Percentiles rank a stretch among this genome's conserved stretches.
Conservation (phyloP, 2,329 filamentous ascomycete species). For the Alternaria conjuncta region DNA sequence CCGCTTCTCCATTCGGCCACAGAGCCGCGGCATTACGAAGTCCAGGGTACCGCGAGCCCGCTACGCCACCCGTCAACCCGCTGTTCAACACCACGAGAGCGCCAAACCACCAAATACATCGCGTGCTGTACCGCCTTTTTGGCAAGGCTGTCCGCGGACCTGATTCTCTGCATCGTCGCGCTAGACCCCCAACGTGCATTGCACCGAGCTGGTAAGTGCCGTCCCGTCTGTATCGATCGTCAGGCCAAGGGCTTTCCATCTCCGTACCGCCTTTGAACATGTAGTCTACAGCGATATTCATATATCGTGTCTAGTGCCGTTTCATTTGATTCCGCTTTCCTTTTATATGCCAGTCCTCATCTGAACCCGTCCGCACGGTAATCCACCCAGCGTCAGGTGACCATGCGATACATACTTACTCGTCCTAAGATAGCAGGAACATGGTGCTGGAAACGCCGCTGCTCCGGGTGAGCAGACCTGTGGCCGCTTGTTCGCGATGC, state of each 20-base stretch:
- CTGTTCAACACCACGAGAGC: slow-evolving; percentile 24
- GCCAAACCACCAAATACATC: slow-evolving; percentile 13
- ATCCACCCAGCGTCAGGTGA: background rate
- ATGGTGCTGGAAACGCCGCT: slow-evolving; percentile 64
- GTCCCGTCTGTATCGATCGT: slow-evolving; percentile 13
- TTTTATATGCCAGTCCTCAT: background rate
- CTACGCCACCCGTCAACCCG: slow-evolving; percentile 10
- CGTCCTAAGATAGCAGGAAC: slow-evolving; percentile 23
- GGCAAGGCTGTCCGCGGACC: slow-evolving; percentile 2
- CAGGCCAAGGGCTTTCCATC: background rate
- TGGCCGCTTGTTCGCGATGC: slow-evolving; percentile 81
- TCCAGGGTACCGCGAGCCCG: background rate
- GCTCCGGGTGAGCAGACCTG: slow-evolving; percentile 76
- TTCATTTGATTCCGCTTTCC: background rate
- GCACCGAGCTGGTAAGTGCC: slow-evolving; percentile 26
- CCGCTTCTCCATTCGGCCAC: background rate
- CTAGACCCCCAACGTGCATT: slow-evolving; percentile 22
- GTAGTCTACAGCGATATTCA: background rate
- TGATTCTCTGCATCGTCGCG: slow-evolving; percentile 16
- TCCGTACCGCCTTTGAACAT: slow-evolving; percentile 8
- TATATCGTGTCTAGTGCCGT: background rate
- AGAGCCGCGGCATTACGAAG: background rate
- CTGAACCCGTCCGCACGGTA: background rate
- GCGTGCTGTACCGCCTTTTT: slow-evolving; percentile 1
- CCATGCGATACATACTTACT: slow-evolving; percentile 5